Evolutionary conservation across 2,329 filamentous ascomycete species (phyloP).

Genomic region (Zymoseptoria ardabiliae): DNA sequence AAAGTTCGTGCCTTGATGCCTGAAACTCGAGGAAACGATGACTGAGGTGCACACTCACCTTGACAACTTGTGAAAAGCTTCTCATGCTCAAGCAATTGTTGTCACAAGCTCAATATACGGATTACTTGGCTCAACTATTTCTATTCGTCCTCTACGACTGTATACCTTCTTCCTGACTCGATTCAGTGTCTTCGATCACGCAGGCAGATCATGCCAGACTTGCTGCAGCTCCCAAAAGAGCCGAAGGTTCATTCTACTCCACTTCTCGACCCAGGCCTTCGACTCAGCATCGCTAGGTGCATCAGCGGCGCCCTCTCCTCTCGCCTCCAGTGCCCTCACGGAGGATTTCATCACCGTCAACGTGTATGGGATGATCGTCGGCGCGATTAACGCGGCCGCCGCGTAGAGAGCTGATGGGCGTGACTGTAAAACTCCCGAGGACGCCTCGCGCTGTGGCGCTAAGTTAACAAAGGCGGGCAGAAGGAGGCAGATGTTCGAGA

Average conservation of each 20-base stretch:
- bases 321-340: constrained; percentile 16
- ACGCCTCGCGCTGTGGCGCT: constrained; percentile 3
- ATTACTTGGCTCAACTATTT: neutral
- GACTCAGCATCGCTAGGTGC: constrained; percentile 18
- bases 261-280: constrained; percentile 16
- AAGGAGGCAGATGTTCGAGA: neutral
- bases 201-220: constrained; percentile 4
- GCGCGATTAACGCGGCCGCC: constrained; percentile 16
- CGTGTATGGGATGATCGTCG: constrained; percentile 23
- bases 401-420: constrained; percentile 17
- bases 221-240: constrained; percentile 13
- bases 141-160: constrained; percentile 4
- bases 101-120: too few species aligned
- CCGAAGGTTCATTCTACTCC: constrained; percentile 21
- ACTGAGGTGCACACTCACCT: too few species aligned
- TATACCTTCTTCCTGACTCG: too few species aligned
- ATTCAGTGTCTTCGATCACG: neutral
- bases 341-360: constrained; percentile 17
- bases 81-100: too few species aligned
- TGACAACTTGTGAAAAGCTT: too few species aligned
- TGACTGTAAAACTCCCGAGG: constrained; percentile 7
- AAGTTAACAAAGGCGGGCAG: constrained; percentile 1
- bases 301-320: constrained; percentile 8
- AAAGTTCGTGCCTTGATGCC: neutral
- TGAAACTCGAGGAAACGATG: neutral